Base-by-base conservation (phyloP, 1,284 basidiomycete genomes). In the Malassezia arunalokei region DNA sequence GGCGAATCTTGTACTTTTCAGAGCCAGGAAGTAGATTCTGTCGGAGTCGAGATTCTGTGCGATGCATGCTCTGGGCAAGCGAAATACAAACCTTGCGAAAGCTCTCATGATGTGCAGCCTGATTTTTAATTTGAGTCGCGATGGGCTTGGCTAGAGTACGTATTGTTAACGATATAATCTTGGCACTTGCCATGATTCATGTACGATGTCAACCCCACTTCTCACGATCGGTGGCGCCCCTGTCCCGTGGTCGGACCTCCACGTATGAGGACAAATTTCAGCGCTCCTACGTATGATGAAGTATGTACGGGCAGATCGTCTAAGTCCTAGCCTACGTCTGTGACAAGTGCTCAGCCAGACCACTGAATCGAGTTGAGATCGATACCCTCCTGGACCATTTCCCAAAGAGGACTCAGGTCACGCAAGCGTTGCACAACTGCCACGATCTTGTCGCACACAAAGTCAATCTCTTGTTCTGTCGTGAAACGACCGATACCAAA, bases 401-500 rank as follows among this genome's bases (percentile, higher is more conserved):
- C 70, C 66, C 68, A 73, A 4, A 73, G 60, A 28, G 70, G 70
- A 33, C 61, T 78, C 78, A 82, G 82, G 82, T 86, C 84, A 42
- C 84, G 79, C 64, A 87, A 75, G 60, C 77, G 78, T 54, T 79
- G 80, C 33, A 98, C 94, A 8, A 87, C 87, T 33, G 79, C 78
- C 32, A 92, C 82, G 49, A 98, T 91, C 73, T 90, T 86, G 63
- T 83, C 80, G 31, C 90, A 80, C 29, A 98, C 92, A 65, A 87
- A 90, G 75, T 99, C 94, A 54, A 99, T 80, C 76, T 99, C 94
- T 14, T 84, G 87, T 74, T 95, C 89, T 3, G 94, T 99, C 6
- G 94, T 98, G 77, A 99, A 99, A 29, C 94, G 83, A 33, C 94
- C 94, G 60, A 99, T 87, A 48, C 94, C 94, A 76, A 99, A 99